Evolutionary conservation across 2,329 filamentous ascomycete species (phyloP).

Genomic region (Xylaria sp.): DNA sequence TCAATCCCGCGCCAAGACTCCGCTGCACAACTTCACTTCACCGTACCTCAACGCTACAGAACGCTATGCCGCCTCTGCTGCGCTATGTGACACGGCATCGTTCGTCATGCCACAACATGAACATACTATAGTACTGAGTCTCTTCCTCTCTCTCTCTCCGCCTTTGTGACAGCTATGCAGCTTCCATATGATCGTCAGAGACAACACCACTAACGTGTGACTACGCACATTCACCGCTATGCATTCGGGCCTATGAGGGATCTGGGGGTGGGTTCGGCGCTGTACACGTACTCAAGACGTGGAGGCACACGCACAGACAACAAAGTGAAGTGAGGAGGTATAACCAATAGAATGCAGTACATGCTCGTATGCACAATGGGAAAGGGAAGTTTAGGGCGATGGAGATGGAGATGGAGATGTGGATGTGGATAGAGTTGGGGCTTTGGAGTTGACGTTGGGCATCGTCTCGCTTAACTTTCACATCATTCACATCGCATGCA

Average conservation of each 20-base stretch:
- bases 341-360: not conserved
- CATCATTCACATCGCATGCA: not conserved
- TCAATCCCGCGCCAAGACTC: too few species aligned
- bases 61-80: too few species aligned
- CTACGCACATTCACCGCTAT: constrained; percentile 11
- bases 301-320: not conserved
- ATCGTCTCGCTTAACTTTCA: not conserved
- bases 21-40: not conserved
- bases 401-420: too few species aligned
- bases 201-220: not conserved
- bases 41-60: not conserved
- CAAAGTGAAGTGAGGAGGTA: not conserved
- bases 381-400: constrained; percentile 20
- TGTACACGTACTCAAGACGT: not conserved
- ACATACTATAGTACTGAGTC: too few species aligned
- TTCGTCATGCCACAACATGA: too few species aligned
- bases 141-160: too few species aligned
- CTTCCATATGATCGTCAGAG: not conserved
- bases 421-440: too few species aligned
- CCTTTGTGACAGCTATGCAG: not conserved
- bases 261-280: not conserved
- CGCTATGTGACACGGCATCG: too few species aligned
- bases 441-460: not conserved
- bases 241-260: not conserved
- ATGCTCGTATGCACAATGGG: constrained; percentile 17